Percentiles rank a stretch among this genome's conserved stretches.
These are phyloP conservation scores for Solanum bulbocastanum DNA, from an alignment of 257 asterid genomes.

Conservation along the genomic window DNA sequence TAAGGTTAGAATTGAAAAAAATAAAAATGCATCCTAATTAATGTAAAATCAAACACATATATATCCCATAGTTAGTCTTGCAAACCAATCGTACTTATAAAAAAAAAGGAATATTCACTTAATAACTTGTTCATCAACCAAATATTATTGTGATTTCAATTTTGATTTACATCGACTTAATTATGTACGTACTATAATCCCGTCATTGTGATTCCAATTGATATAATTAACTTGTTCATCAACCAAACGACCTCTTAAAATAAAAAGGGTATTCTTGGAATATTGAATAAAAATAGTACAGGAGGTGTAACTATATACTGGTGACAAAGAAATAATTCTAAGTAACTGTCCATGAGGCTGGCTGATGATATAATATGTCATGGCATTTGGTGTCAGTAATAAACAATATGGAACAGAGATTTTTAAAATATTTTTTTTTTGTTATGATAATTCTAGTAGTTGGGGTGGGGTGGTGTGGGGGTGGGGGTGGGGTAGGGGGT, in stretches of 20 bases:
- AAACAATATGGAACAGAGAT: background rate
- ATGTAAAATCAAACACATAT: background rate
- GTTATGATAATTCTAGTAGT: background rate
- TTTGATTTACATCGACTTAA: background rate
- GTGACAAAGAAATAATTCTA: background rate
- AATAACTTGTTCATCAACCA: background rate
- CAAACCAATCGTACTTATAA: background rate
- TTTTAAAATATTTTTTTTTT: background rate
- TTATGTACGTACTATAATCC: background rate
- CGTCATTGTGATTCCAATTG: background rate
- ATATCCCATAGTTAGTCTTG: background rate
- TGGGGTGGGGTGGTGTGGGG: no score
- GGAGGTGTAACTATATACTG: background rate
- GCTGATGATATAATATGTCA: background rate
- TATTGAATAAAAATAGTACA: slow-evolving; percentile 13
- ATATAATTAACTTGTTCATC: background rate
- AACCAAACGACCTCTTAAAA: background rate
- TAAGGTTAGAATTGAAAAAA: background rate
- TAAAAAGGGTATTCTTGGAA: slow-evolving; percentile 18
- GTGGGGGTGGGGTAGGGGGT: background rate
- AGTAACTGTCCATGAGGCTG: background rate
- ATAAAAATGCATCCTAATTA: background rate
- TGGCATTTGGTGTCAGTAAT: background rate
- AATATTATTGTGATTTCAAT: background rate
- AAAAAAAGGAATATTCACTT: background rate